Base-by-base conservation (phyloP, 1,284 basidiomycete genomes). In the Lentinula novae-zelandiae region DNA sequence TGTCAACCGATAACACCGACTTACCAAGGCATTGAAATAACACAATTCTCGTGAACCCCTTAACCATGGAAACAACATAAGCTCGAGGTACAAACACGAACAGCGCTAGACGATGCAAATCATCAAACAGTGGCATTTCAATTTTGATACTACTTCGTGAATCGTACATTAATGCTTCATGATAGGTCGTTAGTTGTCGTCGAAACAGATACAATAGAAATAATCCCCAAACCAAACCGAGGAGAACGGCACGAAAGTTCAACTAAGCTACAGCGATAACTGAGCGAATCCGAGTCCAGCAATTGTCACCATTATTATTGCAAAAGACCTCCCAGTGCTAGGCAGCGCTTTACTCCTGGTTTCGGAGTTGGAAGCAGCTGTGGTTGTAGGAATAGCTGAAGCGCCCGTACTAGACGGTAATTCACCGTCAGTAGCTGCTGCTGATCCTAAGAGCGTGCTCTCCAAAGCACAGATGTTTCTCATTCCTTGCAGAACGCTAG, bases 371-470 rank as follows among this genome's bases (percentile, higher is more conserved):
- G 57, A 50, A 13, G 57, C 15, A 50, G 33, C 17, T 9, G 58
- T 54, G 9, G 50, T 22, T 22, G 59, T 48, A 33, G 65, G 31
- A 6, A 56, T 38, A 10, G 59, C 56, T 2, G 63, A 58, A 17
- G 63, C 36, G 10, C 62, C 44, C 44, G 44, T 31, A 31, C 67
- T 66, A 17, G 66, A 64, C 10, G 72, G 71, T 10, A 74, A 69
- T 61, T 82, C 81, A n/a, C 76, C 78, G 65, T 84, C 74, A 3
- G 75, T 69, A 5, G 70, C 70, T 10, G 82, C 78, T 4, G 78
- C 83, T 60, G 80, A 79, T 13, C 83, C 83, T 1, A 86, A 67
- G 2, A 87, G 68, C 2, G 81, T 74, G 66, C 80, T 82, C 61
- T 76, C 73, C 10, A 86, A 51, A 0, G 76, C 79, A 66, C 85